Conservation (phyloP, 441 rosid genomes). For the Pelargonium cotyledonis region DNA sequence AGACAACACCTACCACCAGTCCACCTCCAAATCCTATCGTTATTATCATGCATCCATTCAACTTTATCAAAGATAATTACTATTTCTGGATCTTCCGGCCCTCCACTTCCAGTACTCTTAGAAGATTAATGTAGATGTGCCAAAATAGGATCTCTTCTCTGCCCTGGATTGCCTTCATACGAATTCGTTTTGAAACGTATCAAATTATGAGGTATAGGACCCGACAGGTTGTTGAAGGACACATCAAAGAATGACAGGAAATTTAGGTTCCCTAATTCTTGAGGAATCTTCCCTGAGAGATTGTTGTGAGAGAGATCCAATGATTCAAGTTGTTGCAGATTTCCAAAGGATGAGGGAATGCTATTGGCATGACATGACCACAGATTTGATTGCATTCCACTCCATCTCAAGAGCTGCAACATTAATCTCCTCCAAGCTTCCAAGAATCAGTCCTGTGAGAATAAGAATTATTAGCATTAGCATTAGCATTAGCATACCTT, state of each 20-base stretch:
- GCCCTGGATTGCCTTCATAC: neutral
- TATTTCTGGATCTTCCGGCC: neutral
- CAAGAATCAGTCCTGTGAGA: constrained; percentile 9
- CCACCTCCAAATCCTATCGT: neutral
- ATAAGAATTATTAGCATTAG: too few relatives aligned
- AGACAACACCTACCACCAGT: neutral
- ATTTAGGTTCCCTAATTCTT: too few relatives aligned
- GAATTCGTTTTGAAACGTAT: neutral
- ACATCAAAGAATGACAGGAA: neutral
- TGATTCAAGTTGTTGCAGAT: neutral
- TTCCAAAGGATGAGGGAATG: constrained; percentile 7
- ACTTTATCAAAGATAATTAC: neutral
- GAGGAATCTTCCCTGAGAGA: too few relatives aligned
- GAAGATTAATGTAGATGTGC: too few relatives aligned
- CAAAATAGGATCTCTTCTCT: too few relatives aligned
- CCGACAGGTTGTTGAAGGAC: neutral
- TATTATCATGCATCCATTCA: neutral
- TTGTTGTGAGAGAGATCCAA: constrained; percentile 13
- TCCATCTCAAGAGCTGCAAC: constrained; percentile 15
- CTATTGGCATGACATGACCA: neutral
- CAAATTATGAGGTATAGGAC: neutral
- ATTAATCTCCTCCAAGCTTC: neutral
- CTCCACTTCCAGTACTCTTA: neutral
- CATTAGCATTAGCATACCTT: neutral
- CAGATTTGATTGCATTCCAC: neutral